Percentiles rank a stretch among this genome's conserved stretches.
These are phyloP conservation scores for Xylariaceae sp. DNA, from an alignment of 2,329 filamentous ascomycete species.

Conservation along the genomic window DNA sequence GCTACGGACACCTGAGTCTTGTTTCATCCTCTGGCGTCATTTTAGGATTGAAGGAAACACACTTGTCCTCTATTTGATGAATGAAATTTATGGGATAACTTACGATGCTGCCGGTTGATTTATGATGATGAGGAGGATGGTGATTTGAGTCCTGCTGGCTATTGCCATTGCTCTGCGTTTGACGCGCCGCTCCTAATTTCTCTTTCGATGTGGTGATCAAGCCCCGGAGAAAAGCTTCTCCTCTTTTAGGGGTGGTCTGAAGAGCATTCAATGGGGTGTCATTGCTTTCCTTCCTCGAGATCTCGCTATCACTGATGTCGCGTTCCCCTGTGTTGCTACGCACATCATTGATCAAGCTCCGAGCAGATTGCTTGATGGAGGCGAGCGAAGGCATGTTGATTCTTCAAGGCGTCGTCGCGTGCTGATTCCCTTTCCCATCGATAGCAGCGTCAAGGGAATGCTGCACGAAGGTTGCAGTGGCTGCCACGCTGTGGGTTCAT, in stretches of 20 bases:
- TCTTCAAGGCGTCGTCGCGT: conserved; percentile 8
- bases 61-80: too few relatives aligned
- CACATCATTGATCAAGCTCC: conserved; percentile 22
- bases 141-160: conserved; percentile 9
- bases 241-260: conserved; percentile 14
- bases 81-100: too few relatives aligned
- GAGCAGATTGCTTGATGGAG: conserved; percentile 22
- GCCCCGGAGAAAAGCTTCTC: conserved; percentile 22
- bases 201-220: conserved; percentile 25
- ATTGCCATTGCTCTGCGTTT: conserved; percentile 1
- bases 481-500: too few relatives aligned
- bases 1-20: too few relatives aligned
- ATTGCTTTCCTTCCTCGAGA: conserved; percentile 6
- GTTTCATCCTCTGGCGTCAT: too few relatives aligned
- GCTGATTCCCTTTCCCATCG: conserved; percentile 10
- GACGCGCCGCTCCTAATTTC: conserved; percentile 7
- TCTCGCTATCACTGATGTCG: background rate
- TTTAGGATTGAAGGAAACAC: too few relatives aligned
- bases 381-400: conserved; percentile 26
- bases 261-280: conserved; percentile 8
- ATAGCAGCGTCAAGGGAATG: conserved; percentile 16
- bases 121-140: too few relatives aligned
- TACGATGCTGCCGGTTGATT: background rate
- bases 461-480: conserved; percentile 18
- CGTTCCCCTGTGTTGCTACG: conserved; percentile 11